Base-by-base conservation (phyloP, 2,329 filamentous ascomycete species). In the Colletotrichum caudatum region DNA sequence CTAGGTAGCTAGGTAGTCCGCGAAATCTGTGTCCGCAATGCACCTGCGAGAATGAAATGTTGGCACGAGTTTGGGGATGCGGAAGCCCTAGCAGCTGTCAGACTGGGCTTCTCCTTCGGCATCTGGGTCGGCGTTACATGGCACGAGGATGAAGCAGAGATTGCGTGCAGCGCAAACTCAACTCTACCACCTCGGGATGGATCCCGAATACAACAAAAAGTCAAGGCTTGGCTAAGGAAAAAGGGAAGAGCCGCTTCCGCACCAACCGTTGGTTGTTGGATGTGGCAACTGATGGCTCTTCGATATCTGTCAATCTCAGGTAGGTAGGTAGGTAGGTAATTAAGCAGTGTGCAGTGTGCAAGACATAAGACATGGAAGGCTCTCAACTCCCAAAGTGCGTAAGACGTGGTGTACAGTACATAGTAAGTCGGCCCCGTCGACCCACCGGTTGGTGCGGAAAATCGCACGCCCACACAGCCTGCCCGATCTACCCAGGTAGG, bases 141-240 rank as follows among this genome's bases (percentile, higher is more conserved):
- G 56, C 57, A 62, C 23, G 39, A 66, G 33, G 44, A 14, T 61
- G 58, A 62, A 12, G 57, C 64, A 51, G 48, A 67, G 18, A 62
- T 37, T 29, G 26, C 26, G 3, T 56, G 58, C 37, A 61, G 57
- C 48, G 48, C 39, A 56, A 67, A 64, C 66, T 63, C 66, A 68
- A 57, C 66, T 57, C 33, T 39, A 35, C 33, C 50, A 41, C 41
- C 29, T 61, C 12, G 20, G 20, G 44, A 64, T 56, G 51, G 23
- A 37, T 62, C 39, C n/a, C 39, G 51, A 50, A 41, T 41, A 26
- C n/a, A 50, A 41, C 29, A 26, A 33, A 33, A 8, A 46, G 44
- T 18, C 29, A 5, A 33, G 20, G 39, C 44, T 23, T 48, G 44
- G 44, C 20, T 48, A 16, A 9, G 33, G 20, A 37, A 37, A 63